Percentiles rank a stretch among this genome's conserved stretches.
Conservation (phyloP, 345 rosid species). For the Eucalyptus sp. region DNA sequence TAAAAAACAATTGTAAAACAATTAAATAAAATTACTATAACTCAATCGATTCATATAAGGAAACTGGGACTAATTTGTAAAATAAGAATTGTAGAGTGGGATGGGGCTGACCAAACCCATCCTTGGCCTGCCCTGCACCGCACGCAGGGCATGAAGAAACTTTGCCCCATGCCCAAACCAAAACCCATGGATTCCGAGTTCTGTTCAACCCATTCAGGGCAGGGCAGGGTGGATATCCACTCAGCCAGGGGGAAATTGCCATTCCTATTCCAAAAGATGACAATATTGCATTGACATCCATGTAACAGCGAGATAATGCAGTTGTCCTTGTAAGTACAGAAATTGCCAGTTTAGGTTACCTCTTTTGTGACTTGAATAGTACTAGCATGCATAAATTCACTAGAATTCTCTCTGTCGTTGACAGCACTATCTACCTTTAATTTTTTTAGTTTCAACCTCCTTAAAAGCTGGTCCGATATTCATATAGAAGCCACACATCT, state of each 20-base stretch:
- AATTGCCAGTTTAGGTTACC: background rate
- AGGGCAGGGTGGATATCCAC: background rate
- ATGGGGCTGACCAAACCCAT: background rate
- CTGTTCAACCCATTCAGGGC: background rate
- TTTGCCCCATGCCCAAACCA: background rate
- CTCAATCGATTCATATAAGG: background rate
- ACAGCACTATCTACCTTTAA: background rate
- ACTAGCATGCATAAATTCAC: background rate
- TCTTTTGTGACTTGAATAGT: background rate
- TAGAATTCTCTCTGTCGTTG: background rate
- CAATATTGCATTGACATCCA: background rate
- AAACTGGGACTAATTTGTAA: background rate
- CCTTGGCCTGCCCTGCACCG: background rate
- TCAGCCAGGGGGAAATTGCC: background rate
- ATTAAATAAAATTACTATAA: background rate
- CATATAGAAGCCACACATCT: background rate
- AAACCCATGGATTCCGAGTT: background rate
- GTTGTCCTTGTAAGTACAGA: background rate
- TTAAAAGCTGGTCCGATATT: background rate
- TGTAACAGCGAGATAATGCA: background rate
- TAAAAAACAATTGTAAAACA: background rate
- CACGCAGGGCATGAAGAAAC: background rate
- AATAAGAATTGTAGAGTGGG: background rate
- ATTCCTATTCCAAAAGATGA: background rate
- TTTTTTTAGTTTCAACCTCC: background rate